Percentiles rank a stretch among this genome's conserved stretches.
These are phyloP conservation scores for Entomortierella parvispora DNA, from an alignment of 192 early-diverging fungal species.

Conservation along the genomic window DNA sequence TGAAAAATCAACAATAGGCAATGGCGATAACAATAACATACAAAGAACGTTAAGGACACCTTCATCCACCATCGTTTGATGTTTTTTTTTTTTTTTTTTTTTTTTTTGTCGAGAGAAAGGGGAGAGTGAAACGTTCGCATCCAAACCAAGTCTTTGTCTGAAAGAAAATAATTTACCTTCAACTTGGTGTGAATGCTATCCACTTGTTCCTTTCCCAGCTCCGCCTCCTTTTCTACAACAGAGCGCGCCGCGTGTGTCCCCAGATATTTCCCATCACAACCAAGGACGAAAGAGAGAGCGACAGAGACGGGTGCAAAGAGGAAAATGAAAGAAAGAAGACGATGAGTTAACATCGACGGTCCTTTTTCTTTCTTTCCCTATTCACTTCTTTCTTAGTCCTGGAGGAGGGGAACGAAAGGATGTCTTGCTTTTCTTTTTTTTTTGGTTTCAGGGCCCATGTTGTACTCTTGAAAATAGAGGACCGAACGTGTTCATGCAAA, in stretches of 20 bases:
- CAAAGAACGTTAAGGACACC: background rate
- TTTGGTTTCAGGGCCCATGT: too few species aligned
- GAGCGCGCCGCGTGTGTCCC: too few species aligned
- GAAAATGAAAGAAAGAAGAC: constrained; percentile 2
- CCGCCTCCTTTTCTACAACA: constrained; percentile 21
- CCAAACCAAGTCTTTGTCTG: background rate
- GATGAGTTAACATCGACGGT: constrained; percentile 5
- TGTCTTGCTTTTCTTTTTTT: background rate
- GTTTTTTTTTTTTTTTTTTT: too few species aligned
- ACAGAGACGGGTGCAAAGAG: background rate
- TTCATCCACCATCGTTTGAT: too few species aligned
- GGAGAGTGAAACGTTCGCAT: background rate
- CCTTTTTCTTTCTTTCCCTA: constrained; percentile 2
- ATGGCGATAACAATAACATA: background rate
- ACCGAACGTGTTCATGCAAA: too few species aligned
- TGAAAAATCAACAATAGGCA: background rate
- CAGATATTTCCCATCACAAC: too few species aligned
- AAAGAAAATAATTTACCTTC: constrained; percentile 33
- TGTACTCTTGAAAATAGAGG: too few species aligned
- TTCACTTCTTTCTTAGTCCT: background rate
- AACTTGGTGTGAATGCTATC: constrained; percentile 39
- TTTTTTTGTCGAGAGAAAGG: background rate
- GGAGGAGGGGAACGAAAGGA: background rate
- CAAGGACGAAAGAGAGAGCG: too few species aligned
- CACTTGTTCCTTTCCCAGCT: constrained; percentile 39